A percentile compares a stretch with the other conserved stretches of the same genome.
These are phyloP conservation scores for Niebla homalea DNA, from an alignment of 495 filamentous ascomycete genomes.

Conservation along the genomic window DNA sequence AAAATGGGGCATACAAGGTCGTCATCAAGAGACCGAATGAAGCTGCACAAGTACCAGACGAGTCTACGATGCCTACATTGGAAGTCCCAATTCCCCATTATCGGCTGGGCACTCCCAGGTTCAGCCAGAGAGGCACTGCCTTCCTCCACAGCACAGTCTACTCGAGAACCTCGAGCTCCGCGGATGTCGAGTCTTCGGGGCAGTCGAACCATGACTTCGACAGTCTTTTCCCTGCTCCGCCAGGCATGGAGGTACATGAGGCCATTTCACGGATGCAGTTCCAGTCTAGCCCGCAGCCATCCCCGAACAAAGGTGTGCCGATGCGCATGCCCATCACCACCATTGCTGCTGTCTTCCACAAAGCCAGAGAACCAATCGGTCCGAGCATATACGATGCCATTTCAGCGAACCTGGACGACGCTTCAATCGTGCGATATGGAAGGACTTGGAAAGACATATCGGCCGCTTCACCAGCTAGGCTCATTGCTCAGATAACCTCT, in stretches of 20 bases:
- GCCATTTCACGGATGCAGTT: conserved; percentile 28
- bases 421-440: conserved; percentile 74
- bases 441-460: conserved; percentile 56
- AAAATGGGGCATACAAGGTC: conserved; percentile 56
- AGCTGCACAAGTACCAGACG: background rate
- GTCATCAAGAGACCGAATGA: conserved; percentile 47
- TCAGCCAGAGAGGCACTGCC: conserved; percentile 65
- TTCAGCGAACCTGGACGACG: conserved; percentile 59
- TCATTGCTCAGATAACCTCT: conserved; percentile 97
- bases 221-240: conserved; percentile 29
- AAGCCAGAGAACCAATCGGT: conserved; percentile 34
- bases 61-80: conserved; percentile 37
- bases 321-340: conserved; percentile 13
- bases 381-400: conserved; percentile 65
- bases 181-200: conserved; percentile 39
- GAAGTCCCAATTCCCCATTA: conserved; percentile 80
- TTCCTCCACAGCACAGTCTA: conserved; percentile 65
- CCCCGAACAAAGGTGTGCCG: conserved; percentile 13
- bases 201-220: conserved; percentile 37
- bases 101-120: conserved; percentile 69
- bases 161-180: conserved; percentile 38
- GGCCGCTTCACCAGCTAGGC: conserved; percentile 79
- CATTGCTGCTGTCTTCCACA: conserved; percentile 28
- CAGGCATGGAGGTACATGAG: conserved; percentile 21
- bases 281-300: conserved; percentile 25